Base-by-base conservation (phyloP, 176 grass and related monocot species). In the Calamus simplicifolius region DNA sequence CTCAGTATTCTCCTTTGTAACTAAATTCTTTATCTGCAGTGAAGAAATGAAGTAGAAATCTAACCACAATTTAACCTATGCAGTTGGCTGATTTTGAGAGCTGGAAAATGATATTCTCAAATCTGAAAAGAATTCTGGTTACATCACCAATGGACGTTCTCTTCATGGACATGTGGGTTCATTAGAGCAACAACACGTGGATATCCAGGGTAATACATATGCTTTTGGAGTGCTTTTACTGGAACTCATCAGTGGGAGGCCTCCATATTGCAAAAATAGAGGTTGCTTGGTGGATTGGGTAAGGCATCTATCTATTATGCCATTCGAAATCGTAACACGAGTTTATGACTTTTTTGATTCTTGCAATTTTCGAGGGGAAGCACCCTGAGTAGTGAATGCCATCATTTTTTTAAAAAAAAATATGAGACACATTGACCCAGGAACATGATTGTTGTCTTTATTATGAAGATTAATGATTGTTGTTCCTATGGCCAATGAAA, bases 41-140 rank as follows among this genome's bases (percentile, higher is more conserved):
- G 3, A 43, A 43, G 12, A 13, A 43, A 43, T 13, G 35, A 8
- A 43, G 35, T 43, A 43, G 35, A 43, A 43, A 43, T 43, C 35
- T 43, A 43, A 43, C 35, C 35, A 43, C 8, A 43, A 12, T 7
- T 43, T 43, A 7, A 38, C 51, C 23, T 62, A 59, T 76, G 69
- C 81, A 98, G 93, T 80, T 98, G 68, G 81, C 88, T 2, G 87
- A 98, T 72, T 88, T 97, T 48, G 87, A 97, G 67, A 85, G 87
- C 70, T 97, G 92, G 87, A 91, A 80, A 59, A 43, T 49, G 29
- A 71, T 91, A 48, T 57, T 79, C 16, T 68, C 78, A 19, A 98
- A 66, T 76, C 81, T 18, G 79, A 63, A 14, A 76, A 85, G 1
- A 56, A 61, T 43, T 68, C 78, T 21, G 78, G 55, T 48, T 69